Percentiles rank a stretch among this genome's conserved stretches.
phyloP scores from a whole-genome alignment of 225 moss, liverwort and hornwort genomes.

The Polytrichum commune region DNA sequence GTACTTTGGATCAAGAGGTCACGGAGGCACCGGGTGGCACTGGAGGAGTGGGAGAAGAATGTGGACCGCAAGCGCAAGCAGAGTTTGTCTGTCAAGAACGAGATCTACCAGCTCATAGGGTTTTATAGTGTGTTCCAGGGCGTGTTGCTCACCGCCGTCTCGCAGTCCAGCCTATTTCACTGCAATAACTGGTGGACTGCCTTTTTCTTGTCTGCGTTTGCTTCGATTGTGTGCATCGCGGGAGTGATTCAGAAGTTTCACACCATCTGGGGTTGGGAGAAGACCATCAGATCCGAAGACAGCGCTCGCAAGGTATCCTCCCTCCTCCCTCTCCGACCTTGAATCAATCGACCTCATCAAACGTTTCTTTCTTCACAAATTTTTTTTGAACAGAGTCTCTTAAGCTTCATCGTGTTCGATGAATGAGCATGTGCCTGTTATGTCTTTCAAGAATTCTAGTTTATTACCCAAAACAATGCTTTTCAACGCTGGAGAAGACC shows the following conservation, averaged over 20 bases:
- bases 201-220: conserved; percentile 17
- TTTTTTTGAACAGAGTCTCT: background rate
- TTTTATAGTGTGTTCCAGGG: conserved; percentile 50
- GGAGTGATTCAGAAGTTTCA: too few species aligned
- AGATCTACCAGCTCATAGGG: conserved; percentile 37
- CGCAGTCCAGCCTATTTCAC: conserved; percentile 26
- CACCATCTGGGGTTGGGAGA: conserved; percentile 16
- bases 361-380: background rate
- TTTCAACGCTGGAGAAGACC: too few species aligned
- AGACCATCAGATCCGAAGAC: conserved; percentile 15
- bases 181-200: conserved; percentile 35
- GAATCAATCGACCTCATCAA: background rate
- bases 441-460: too few species aligned
- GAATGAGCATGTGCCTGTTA: too few species aligned
- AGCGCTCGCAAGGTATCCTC: conserved; percentile 14
- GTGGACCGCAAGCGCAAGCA: conserved; percentile 42
- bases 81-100: conserved; percentile 19
- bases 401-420: too few species aligned
- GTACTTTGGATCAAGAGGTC: conserved; percentile 29
- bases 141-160: conserved; percentile 36
- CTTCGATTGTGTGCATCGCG: conserved; percentile 20
- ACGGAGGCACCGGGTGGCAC: conserved; percentile 6
- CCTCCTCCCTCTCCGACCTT: background rate
- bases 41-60: conserved; percentile 23
- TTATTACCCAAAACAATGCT: too few species aligned